Conservation (phyloP, 352 stramenopile genomes). For the Aphanomyces invadans region DNA sequence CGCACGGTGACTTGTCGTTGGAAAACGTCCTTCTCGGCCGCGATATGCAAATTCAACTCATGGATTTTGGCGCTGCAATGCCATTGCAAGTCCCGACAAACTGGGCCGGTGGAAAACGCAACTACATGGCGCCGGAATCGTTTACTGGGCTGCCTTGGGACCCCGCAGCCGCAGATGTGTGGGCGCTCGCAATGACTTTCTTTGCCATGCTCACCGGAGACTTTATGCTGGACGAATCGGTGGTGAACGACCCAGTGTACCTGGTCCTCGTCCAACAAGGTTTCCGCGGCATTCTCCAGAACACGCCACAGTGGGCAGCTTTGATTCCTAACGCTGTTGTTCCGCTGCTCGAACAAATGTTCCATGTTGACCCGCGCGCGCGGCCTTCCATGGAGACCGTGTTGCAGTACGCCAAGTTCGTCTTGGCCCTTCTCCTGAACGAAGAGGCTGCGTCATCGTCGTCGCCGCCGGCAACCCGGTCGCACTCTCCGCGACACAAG, state of each 20-base stretch:
- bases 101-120: slow-evolving; percentile 28
- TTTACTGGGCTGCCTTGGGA: slow-evolving; percentile 19
- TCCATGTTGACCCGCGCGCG: slow-evolving; percentile 5
- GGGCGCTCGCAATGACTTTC: slow-evolving; percentile 27
- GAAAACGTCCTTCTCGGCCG: slow-evolving; percentile 57
- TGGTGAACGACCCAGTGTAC: slow-evolving; percentile 43
- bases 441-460: not conserved
- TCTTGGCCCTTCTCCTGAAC: not conserved
- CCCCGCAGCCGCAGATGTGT: slow-evolving; percentile 24
- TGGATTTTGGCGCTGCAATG: slow-evolving; percentile 51
- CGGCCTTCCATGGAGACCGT: not conserved
- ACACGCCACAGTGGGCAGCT: not conserved
- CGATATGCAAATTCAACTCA: slow-evolving; percentile 29
- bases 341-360: slow-evolving; percentile 18
- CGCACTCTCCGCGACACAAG: not conserved
- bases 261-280: slow-evolving; percentile 35
- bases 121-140: slow-evolving; percentile 28
- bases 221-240: slow-evolving; percentile 38
- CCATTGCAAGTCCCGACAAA: slow-evolving; percentile 30
- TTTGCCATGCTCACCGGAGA: slow-evolving; percentile 32
- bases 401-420: slow-evolving; percentile 1
- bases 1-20: slow-evolving; percentile 54
- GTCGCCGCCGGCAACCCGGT: not conserved
- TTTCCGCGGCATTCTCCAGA: not conserved
- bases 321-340: slow-evolving; percentile 6